Conservation (phyloP, 208 protist species). For the Leishmania turanica region DNA sequence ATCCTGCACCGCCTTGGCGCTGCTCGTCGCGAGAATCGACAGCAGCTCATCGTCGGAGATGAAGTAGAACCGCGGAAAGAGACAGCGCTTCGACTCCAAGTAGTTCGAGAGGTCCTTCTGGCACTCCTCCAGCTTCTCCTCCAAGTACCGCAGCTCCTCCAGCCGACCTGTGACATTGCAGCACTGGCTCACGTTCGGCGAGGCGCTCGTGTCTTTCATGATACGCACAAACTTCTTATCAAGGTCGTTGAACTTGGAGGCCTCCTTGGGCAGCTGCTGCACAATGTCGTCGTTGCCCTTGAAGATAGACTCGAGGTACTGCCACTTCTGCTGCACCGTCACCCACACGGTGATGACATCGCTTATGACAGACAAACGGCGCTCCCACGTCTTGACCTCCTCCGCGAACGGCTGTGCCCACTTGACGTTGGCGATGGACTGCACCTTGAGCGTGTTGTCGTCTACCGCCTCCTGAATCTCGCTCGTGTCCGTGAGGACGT, state of each 20-base stretch:
- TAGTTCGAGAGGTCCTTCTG: slow-evolving; percentile 99
- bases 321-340: slow-evolving; percentile 98
- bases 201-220: slow-evolving; percentile 94
- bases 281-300: slow-evolving; percentile 98
- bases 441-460: slow-evolving; percentile 98
- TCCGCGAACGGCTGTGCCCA: slow-evolving; percentile 97
- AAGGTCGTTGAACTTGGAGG: slow-evolving; percentile 97
- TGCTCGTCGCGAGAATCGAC: slow-evolving; percentile 96
- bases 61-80: slow-evolving; percentile 99
- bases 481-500: slow-evolving; percentile 95
- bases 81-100: slow-evolving; percentile 97
- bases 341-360: slow-evolving; percentile 98
- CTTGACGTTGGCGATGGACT: slow-evolving; percentile 96
- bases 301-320: slow-evolving; percentile 99
- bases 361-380: slow-evolving; percentile 94
- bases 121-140: slow-evolving; percentile 96
- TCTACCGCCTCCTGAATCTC: slow-evolving; percentile 98
- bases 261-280: slow-evolving; percentile 98
- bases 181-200: slow-evolving; percentile 93
- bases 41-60: slow-evolving; percentile 99
- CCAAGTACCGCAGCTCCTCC: slow-evolving; percentile 92
- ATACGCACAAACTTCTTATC: slow-evolving; percentile 97
- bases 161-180: slow-evolving; percentile 94
- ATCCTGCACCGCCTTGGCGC: slow-evolving; percentile 96
- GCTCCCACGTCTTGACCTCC: slow-evolving; percentile 97